phyloP scores from a whole-genome alignment of 1,139 yeast genomes.

The Kurtzmaniella quercitrusa region DNA sequence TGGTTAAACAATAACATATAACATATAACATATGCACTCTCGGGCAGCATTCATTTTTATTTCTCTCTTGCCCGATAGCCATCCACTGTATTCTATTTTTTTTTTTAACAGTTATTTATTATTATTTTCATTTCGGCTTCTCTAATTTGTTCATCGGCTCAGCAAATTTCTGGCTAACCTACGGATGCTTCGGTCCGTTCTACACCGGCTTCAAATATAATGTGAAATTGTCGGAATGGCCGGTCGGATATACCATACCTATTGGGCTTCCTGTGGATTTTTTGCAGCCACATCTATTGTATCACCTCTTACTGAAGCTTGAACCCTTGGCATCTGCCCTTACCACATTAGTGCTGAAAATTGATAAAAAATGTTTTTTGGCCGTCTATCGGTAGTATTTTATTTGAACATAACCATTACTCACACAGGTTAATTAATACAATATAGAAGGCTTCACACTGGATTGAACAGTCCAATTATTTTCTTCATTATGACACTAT shows the following conservation, averaged over 20 bases:
- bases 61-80: neutral
- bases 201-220: neutral
- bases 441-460: too few species aligned
- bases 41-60: neutral
- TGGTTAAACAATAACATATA: neutral
- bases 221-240: neutral
- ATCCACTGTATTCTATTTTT: neutral
- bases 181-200: neutral
- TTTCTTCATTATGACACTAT: neutral
- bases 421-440: too few species aligned
- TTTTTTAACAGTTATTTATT: neutral
- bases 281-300: neutral
- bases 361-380: too few species aligned
- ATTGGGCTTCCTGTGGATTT: neutral
- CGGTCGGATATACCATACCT: neutral
- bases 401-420: too few species aligned
- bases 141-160: slow-evolving; percentile 1
- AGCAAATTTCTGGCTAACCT: neutral
- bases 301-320: too few species aligned
- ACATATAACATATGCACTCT: neutral
- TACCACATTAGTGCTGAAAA: too few species aligned
- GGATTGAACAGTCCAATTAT: neutral
- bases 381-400: too few species aligned
- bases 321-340: too few species aligned
- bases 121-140: neutral